A percentile compares a stretch with the other conserved stretches of the same genome.
Evolutionary conservation across 2,329 filamentous ascomycete species (phyloP).

Genomic region (Pseudogymnoascus destructans): DNA sequence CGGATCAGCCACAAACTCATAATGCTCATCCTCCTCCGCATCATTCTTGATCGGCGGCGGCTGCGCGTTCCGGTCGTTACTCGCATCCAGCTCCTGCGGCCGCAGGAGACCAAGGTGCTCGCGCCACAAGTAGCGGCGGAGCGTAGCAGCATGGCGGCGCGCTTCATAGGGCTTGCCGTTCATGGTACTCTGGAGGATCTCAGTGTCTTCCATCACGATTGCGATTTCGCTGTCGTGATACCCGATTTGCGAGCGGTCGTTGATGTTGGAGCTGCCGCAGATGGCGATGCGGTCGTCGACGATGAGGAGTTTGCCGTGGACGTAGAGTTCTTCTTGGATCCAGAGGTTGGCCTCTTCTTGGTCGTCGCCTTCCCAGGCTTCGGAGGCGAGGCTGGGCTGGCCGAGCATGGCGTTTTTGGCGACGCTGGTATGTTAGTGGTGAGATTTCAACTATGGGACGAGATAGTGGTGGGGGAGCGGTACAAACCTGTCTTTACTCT

Average conservation of each 20-base stretch:
- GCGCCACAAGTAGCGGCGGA: slow-evolving; percentile 74
- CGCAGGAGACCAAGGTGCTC: slow-evolving; percentile 78
- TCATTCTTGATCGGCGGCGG: slow-evolving; percentile 60
- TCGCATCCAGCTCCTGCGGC: slow-evolving; percentile 56
- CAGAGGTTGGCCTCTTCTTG: slow-evolving; percentile 75
- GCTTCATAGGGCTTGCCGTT: slow-evolving; percentile 64
- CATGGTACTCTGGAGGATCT: slow-evolving; percentile 60
- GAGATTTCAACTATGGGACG: slow-evolving; percentile 24
- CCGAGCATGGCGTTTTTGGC: slow-evolving; percentile 75
- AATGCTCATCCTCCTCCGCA: slow-evolving; percentile 46
- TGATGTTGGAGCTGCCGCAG: slow-evolving; percentile 80
- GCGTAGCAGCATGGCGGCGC: slow-evolving; percentile 67
- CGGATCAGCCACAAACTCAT: slow-evolving; percentile 57
- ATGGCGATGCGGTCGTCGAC: slow-evolving; percentile 76
- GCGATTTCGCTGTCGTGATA: slow-evolving; percentile 84
- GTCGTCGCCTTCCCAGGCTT: slow-evolving; percentile 60
- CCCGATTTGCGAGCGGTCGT: slow-evolving; percentile 79
- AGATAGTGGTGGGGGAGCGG: neutral
- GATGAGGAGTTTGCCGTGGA: slow-evolving; percentile 84
- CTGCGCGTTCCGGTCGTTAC: slow-evolving; percentile 57
- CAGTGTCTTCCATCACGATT: slow-evolving; percentile 78
- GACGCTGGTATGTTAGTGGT: slow-evolving; percentile 32
- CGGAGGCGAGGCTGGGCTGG: slow-evolving; percentile 48
- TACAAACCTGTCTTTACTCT: slow-evolving; percentile 17
- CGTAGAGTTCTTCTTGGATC: slow-evolving; percentile 91